Evolutionary conservation across 163 green algal species (phyloP).

Genomic region (Scenedesmus sp.): DNA sequence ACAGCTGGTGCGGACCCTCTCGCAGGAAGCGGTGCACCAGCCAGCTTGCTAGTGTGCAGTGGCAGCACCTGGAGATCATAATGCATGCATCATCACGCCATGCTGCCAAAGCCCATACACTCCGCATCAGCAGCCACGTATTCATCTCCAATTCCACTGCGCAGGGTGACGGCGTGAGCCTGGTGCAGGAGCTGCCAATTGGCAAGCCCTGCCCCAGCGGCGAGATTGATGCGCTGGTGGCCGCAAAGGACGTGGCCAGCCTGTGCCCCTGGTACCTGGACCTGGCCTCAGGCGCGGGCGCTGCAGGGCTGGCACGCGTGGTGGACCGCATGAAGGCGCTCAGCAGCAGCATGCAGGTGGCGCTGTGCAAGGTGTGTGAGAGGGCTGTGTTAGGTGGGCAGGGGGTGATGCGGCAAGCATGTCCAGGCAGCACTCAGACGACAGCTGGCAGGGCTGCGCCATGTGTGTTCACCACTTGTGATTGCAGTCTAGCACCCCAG

Average conservation of each 20-base stretch:
- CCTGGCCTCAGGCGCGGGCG: slow-evolving; percentile 47
- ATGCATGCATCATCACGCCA: too few species aligned
- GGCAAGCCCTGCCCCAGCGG: slow-evolving; percentile 63
- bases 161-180: slow-evolving; percentile 70
- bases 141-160: not conserved
- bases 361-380: slow-evolving; percentile 53
- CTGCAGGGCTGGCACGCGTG: slow-evolving; percentile 65
- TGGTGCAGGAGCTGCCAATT: slow-evolving; percentile 81
- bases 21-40: not conserved
- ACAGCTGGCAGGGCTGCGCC: too few species aligned
- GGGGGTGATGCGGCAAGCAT: not conserved
- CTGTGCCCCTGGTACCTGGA: slow-evolving; percentile 87
- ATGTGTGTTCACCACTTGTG: too few species aligned
- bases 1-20: too few species aligned
- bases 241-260: slow-evolving; percentile 55
- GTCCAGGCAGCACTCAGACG: not conserved
- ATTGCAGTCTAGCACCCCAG: too few species aligned
- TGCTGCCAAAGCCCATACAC: not conserved
- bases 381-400: not conserved
- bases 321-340: slow-evolving; percentile 79
- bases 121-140: not conserved
- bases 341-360: slow-evolving; percentile 63
- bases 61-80: too few species aligned
- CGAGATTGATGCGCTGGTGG: slow-evolving; percentile 71
- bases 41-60: not conserved